Evolutionary conservation across 768 basidiomycete genomes (phyloP), one percentile per base, ranked within the genome.

Genomic region (Auriculariales sp.): DNA sequence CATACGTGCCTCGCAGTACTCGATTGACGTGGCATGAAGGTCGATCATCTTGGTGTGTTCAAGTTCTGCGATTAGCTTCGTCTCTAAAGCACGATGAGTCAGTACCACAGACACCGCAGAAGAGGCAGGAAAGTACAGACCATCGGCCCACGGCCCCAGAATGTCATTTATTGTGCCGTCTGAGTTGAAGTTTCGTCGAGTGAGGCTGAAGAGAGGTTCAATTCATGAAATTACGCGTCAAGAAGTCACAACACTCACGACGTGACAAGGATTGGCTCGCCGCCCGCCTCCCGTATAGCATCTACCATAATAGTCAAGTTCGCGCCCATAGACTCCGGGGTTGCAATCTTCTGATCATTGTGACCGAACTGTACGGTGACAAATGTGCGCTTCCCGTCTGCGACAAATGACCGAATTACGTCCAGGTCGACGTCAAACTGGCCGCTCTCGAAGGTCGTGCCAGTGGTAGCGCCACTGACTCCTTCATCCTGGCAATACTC

Each of bases 331-430:
- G 67, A 69, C 50, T 65, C 69, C 3, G 69, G 67, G 32, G 67
- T 63, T 0, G 67, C 68, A 36, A 71, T 67, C 52, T 57, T 57
- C 57, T 49, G 48, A 44, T 57, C 57, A 46, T 59, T 71, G 53
- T 71, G 69, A 0, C 69, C 69, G 39, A 71, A 71, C 47, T 39
- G 69, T 19, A 71, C 61, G 1, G 68, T 71, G 12, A 67, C 66
- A 15, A 65, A 53, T 2, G 66, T 68, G 25, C 65, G 55, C 19
- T 63, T 57, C 19, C 61, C 65, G 52, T 64, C 65, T 11, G 62
- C 61, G 7, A 70, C 61, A 55, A 69, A 64, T 17, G 53, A 55
- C 52, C 59, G 49, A 47, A 71, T 64, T 27, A 62, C 54, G 1
- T 57, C 62, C 19, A 70, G 57, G 15, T 68, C 65, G 12, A 62